phyloP scores from a whole-genome alignment of 192 early-diverging fungal species.

The Coemansia sp. region DNA sequence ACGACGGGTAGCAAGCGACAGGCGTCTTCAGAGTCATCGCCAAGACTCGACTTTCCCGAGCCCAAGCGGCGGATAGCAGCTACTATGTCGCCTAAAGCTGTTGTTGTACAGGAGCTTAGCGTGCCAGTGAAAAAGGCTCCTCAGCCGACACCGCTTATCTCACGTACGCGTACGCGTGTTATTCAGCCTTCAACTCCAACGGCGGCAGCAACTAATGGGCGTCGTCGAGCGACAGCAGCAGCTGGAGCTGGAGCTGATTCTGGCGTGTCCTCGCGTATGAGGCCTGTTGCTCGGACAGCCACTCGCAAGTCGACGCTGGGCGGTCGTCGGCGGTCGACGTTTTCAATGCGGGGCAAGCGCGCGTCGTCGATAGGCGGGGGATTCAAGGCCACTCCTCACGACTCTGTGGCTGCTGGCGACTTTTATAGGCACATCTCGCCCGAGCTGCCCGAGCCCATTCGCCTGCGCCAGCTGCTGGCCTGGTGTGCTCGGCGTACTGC shows the following conservation, averaged over 20 bases:
- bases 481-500: slow-evolving; percentile 61
- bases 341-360: slow-evolving; percentile 57
- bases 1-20: neutral
- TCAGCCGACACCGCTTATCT: slow-evolving; percentile 46
- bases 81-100: neutral
- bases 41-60: slow-evolving; percentile 32
- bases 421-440: slow-evolving; percentile 69
- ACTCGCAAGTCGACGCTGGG: slow-evolving; percentile 38
- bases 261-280: neutral
- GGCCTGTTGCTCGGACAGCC: neutral
- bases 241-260: neutral
- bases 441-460: slow-evolving; percentile 63
- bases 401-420: slow-evolving; percentile 54
- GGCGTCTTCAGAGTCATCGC: neutral
- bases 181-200: neutral
- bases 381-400: slow-evolving; percentile 62
- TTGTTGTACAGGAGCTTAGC: slow-evolving; percentile 32
- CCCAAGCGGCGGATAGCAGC: slow-evolving; percentile 22
- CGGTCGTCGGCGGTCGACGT: slow-evolving; percentile 54
- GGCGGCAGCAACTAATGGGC: neutral
- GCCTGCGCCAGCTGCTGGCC: slow-evolving; percentile 64
- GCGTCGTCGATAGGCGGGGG: slow-evolving; percentile 60
- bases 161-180: slow-evolving; percentile 36
- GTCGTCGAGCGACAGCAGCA: neutral
- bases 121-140: slow-evolving; percentile 31